phyloP scores from a whole-genome alignment of 805 yeast species.

The Kodamaea neixiangensis region DNA sequence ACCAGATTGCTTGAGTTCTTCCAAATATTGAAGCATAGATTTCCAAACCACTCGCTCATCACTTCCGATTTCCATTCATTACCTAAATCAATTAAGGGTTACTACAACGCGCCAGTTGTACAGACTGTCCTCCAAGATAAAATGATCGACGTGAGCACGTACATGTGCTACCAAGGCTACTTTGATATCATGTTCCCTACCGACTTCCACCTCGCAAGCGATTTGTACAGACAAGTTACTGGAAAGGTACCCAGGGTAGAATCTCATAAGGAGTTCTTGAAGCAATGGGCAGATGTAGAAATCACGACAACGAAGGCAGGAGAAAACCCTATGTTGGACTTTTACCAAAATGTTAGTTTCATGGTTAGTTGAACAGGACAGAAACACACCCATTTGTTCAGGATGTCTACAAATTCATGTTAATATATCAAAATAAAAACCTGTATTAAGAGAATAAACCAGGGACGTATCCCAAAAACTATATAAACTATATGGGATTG shows the following conservation, averaged over 20 bases:
- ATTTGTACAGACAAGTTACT: conserved; percentile 61
- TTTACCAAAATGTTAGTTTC: conserved; percentile 75
- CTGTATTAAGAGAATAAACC: not conserved
- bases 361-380: conserved; percentile 34
- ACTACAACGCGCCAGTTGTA: conserved; percentile 72
- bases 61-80: conserved; percentile 64
- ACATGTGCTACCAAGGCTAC: conserved; percentile 82
- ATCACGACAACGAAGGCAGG: conserved; percentile 72
- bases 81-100: conserved; percentile 54
- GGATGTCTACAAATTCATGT: no score
- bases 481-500: not conserved
- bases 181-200: conserved; percentile 89
- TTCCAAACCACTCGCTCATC: conserved; percentile 76
- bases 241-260: conserved; percentile 58
- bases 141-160: conserved; percentile 70
- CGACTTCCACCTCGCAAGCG: conserved; percentile 62
- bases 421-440: not conserved
- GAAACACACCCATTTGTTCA: no score
- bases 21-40: conserved; percentile 58
- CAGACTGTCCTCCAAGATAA: conserved; percentile 69
- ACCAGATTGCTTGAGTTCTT: conserved; percentile 68
- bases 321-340: conserved; percentile 80
- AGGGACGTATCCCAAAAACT: not conserved
- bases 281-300: conserved; percentile 69
- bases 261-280: conserved; percentile 64